Conservation (phyloP, 2,329 filamentous ascomycete species). For the Simplicillium aogashimaense region DNA sequence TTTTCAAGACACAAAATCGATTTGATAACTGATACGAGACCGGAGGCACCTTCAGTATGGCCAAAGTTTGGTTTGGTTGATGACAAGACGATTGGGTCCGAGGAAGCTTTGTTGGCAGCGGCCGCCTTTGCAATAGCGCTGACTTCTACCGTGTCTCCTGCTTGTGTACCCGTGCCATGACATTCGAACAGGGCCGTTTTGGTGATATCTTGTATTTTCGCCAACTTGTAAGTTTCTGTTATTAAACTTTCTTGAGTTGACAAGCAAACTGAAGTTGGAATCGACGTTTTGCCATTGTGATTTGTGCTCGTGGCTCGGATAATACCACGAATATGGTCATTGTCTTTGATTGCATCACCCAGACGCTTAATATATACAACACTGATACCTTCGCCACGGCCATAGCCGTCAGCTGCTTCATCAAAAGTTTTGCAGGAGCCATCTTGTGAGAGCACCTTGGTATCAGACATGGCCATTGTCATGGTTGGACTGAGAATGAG, state of each 20-base stretch:
- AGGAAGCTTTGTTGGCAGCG: conserved; percentile 1
- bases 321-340: conserved; percentile 4
- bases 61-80: conserved; percentile 12
- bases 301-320: neutral
- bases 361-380: conserved; percentile 20
- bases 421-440: conserved; percentile 20
- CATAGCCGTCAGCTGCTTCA: conserved; percentile 20
- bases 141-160: conserved; percentile 8
- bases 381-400: conserved; percentile 17
- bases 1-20: conserved; percentile 14
- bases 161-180: conserved; percentile 10
- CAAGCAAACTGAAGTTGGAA: conserved; percentile 18
- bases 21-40: conserved; percentile 10
- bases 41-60: conserved; percentile 11
- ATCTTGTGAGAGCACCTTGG: conserved; percentile 11
- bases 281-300: conserved; percentile 8
- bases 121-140: conserved; percentile 6
- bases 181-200: conserved; percentile 16
- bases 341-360: conserved; percentile 13
- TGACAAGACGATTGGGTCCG: conserved; percentile 5
- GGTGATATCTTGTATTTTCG: neutral
- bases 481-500: conserved; percentile 19
- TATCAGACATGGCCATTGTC: conserved; percentile 11
- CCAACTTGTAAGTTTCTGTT: neutral
- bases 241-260: neutral